These are phyloP conservation scores for Coemansia sp. DNA, from an alignment of 192 early-diverging fungal species.

Conservation along the genomic window DNA sequence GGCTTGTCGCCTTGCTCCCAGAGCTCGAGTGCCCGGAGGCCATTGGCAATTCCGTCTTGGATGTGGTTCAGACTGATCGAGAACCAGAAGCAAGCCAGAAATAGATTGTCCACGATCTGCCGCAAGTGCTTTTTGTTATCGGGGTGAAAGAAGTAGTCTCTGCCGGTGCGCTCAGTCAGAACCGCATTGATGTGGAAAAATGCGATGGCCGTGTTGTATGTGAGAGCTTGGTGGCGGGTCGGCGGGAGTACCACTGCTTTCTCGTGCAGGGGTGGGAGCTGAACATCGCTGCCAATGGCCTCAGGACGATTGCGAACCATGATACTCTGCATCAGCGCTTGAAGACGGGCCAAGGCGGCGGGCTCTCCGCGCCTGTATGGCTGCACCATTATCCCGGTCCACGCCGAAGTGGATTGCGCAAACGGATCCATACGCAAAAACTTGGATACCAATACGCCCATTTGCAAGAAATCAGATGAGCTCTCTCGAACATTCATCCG, in stretches of 20 bases:
- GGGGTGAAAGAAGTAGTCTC: slow-evolving; percentile 77
- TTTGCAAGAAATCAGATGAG: slow-evolving; percentile 52
- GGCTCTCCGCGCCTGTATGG: slow-evolving; percentile 59
- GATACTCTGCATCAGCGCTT: slow-evolving; percentile 63
- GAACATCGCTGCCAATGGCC: slow-evolving; percentile 60
- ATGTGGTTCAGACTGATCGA: slow-evolving; percentile 46
- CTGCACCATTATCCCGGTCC: slow-evolving; percentile 56
- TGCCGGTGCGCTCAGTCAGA: slow-evolving; percentile 62
- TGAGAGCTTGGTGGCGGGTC: slow-evolving; percentile 39
- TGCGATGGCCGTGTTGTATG: slow-evolving; percentile 56
- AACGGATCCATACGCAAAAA: slow-evolving; percentile 70
- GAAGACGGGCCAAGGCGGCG: slow-evolving; percentile 55
- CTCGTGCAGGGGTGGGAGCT: slow-evolving; percentile 67
- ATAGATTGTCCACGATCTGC: slow-evolving; percentile 66
- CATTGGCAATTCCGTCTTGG: slow-evolving; percentile 35
- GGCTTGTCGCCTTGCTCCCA: slow-evolving; percentile 44
- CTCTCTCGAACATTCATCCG: slow-evolving; percentile 26
- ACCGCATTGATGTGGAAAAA: slow-evolving; percentile 70
- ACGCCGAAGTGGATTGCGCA: slow-evolving; percentile 47
- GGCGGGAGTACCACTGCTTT: slow-evolving; percentile 25
- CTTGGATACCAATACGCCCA: slow-evolving; percentile 60
- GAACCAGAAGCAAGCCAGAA: slow-evolving; percentile 69
- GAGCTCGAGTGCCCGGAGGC: slow-evolving; percentile 35
- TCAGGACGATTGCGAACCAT: slow-evolving; percentile 73
- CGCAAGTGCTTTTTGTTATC: slow-evolving; percentile 60